Percentiles rank a stretch among this genome's conserved stretches.
Evolutionary conservation across 1,284 basidiomycete genomes (phyloP).

Genomic region (Marasmius oreades): DNA sequence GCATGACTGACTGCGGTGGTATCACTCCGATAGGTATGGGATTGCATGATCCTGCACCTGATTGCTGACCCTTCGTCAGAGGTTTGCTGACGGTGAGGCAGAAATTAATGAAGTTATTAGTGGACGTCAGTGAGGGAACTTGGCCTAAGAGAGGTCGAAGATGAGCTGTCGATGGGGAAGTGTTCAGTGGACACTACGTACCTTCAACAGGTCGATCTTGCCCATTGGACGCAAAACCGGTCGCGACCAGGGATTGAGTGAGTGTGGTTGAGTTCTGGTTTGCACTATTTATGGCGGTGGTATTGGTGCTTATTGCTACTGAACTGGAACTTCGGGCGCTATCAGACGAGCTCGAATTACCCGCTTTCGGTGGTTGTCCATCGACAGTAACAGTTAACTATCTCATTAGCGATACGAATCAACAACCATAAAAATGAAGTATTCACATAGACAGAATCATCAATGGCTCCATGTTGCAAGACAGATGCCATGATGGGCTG

Average conservation of each 20-base stretch:
- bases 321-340: not conserved
- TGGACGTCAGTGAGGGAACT: conserved; percentile 30
- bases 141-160: not conserved
- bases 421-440: not conserved
- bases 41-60: not conserved
- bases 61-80: not conserved
- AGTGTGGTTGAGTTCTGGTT: not conserved
- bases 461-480: not conserved
- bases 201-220: not conserved
- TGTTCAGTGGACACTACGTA: not conserved
- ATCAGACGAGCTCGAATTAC: not conserved
- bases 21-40: conserved; percentile 5
- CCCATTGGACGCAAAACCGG: not conserved
- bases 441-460: not conserved
- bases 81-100: conserved; percentile 3
- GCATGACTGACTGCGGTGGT: not conserved
- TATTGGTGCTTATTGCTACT: not conserved
- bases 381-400: not conserved
- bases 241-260: not conserved
- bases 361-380: not conserved
- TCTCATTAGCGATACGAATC: not conserved
- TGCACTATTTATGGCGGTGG: not conserved
- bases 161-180: not conserved
- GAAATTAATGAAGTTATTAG: conserved; percentile 55
- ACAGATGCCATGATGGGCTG: not conserved